A percentile compares a stretch with the other conserved stretches of the same genome.
These are phyloP conservation scores for Agapanthus africanus DNA, from an alignment of 106 monocot species.

Conservation along the genomic window DNA sequence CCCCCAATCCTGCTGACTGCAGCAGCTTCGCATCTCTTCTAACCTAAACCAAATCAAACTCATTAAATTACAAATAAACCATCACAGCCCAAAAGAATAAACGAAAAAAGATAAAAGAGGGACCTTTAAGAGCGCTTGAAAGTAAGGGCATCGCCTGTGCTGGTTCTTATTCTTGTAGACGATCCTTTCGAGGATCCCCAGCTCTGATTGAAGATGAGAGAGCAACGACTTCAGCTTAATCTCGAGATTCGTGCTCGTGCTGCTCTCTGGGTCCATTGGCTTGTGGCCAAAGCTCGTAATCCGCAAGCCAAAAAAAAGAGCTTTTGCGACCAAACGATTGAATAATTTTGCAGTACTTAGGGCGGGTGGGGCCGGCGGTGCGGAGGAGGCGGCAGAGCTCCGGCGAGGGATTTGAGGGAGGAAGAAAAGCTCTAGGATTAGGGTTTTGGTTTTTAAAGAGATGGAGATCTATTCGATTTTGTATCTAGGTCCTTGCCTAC, in stretches of 20 bases:
- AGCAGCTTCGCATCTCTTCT: slow-evolving; percentile 63
- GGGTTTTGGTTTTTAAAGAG: too few species aligned
- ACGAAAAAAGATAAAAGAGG: background rate
- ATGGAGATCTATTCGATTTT: too few species aligned
- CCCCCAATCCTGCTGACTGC: slow-evolving; percentile 27
- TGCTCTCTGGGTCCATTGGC: too few species aligned
- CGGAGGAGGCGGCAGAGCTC: too few species aligned
- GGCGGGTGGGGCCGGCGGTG: too few species aligned
- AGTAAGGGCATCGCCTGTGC: slow-evolving; percentile 46
- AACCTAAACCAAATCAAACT: slow-evolving; percentile 30
- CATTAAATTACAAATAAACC: background rate
- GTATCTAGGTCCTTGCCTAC: too few species aligned
- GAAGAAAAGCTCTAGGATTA: too few species aligned
- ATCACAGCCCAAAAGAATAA: background rate
- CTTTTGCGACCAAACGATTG: too few species aligned
- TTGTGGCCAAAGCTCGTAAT: too few species aligned
- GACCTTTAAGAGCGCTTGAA: slow-evolving; percentile 58
- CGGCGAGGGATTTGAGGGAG: too few species aligned
- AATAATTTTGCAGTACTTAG: too few species aligned
- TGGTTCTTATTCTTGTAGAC: slow-evolving; percentile 67
- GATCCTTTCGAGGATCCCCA: slow-evolving; percentile 43
- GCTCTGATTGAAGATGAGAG: slow-evolving; percentile 26
- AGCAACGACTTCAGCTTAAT: slow-evolving; percentile 31
- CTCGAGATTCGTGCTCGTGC: slow-evolving; percentile 14
- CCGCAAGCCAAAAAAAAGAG: too few species aligned